Percentiles rank a stretch among this genome's conserved stretches.
Evolutionary conservation across 108 stramenopile genomes (phyloP).

Genomic region (Craspedostauros australis): DNA sequence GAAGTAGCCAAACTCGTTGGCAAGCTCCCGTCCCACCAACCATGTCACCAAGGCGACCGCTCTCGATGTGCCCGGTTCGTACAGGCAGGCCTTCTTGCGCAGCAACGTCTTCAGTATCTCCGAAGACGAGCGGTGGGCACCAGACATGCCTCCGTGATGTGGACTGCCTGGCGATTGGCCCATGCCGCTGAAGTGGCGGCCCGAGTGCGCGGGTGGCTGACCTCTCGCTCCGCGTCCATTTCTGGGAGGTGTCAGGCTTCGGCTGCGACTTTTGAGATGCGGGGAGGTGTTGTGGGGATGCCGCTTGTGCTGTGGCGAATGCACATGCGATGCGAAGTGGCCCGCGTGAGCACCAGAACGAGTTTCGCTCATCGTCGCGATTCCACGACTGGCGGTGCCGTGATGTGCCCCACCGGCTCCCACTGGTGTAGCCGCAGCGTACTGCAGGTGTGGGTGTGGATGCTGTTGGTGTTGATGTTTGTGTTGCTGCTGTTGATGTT

Average conservation of each 20-base stretch:
- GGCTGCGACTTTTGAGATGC: too few species aligned
- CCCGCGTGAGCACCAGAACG: too few species aligned
- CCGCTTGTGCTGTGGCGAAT: too few species aligned
- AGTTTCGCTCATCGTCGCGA: too few species aligned
- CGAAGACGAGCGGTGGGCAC: slow-evolving; percentile 40
- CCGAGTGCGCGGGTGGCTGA: too few species aligned
- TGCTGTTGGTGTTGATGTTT: slow-evolving; percentile 13
- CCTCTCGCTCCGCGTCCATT: too few species aligned
- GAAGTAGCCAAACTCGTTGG: slow-evolving; percentile 69
- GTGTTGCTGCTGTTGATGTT: slow-evolving; percentile 8
- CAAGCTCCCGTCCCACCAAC: slow-evolving; percentile 76
- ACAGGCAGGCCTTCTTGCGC: slow-evolving; percentile 85
- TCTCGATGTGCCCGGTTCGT: slow-evolving; percentile 80
- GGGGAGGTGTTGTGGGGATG: too few species aligned
- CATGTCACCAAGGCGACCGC: slow-evolving; percentile 81
- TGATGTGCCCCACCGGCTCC: too few species aligned
- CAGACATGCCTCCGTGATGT: slow-evolving; percentile 6
- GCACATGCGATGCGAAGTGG: too few species aligned
- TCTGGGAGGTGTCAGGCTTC: too few species aligned
- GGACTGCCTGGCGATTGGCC: slow-evolving; percentile 2
- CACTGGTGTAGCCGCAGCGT: too few species aligned
- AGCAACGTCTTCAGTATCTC: slow-evolving; percentile 84
- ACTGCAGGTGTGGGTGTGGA: slow-evolving; percentile 1
- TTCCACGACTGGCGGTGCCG: too few species aligned
- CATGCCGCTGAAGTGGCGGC: neutral